Percentiles rank a stretch among this genome's conserved stretches.
Evolutionary conservation across 192 early-diverging fungal species (phyloP).

Genomic region (Funneliformis mosseae): DNA sequence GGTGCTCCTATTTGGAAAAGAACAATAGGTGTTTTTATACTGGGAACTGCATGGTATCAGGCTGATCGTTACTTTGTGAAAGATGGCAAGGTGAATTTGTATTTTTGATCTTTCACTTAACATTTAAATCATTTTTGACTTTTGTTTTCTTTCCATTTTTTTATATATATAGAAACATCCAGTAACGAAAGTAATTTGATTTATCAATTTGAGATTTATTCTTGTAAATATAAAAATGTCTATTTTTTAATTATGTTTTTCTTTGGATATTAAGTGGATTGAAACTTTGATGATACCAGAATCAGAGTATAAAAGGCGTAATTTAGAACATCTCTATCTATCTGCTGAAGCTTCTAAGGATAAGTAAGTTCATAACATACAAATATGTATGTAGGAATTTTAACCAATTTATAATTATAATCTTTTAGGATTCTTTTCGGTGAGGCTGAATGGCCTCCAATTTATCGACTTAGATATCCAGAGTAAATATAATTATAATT

Average conservation of each 20-base stretch:
- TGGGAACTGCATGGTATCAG: conserved; percentile 9
- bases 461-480: conserved; percentile 4
- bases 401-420: not conserved
- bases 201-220: not conserved
- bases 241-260: not conserved
- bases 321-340: not conserved
- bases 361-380: not conserved
- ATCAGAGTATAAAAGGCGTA: not conserved
- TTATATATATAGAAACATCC: conserved; percentile 16
- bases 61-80: not conserved
- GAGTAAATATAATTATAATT: conserved; percentile 8
- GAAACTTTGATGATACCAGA: conserved; percentile 17
- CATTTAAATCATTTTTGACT: too few relatives aligned
- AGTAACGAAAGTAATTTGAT: conserved; percentile 1
- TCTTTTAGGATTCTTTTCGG: conserved; percentile 3
- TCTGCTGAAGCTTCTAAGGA: not conserved
- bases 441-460: conserved; percentile 8
- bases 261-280: not conserved
- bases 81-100: not conserved
- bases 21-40: not conserved
- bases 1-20: not conserved
- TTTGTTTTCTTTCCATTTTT: too few relatives aligned
- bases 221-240: not conserved
- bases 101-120: not conserved
- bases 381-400: not conserved